Evolutionary conservation across 2,329 filamentous ascomycete species (phyloP).

Genomic region (Aspergillus oerlinghausenensis): DNA sequence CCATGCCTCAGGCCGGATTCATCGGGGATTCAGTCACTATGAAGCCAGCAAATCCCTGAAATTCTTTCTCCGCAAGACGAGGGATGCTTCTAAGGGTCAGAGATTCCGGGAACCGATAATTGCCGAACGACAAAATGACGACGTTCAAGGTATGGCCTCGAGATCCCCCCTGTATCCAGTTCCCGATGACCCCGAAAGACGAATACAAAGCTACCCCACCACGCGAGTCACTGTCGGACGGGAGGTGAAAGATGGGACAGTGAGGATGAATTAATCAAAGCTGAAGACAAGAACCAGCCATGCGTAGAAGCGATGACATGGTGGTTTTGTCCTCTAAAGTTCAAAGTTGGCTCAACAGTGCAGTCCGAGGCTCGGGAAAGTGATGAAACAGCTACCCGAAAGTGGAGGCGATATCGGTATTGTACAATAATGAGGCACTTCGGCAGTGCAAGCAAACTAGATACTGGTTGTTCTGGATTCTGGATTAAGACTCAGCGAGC

Average conservation of each 20-base stretch:
- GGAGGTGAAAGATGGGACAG: background rate
- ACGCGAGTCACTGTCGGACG: background rate
- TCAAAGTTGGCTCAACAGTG: background rate
- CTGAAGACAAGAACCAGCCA: background rate
- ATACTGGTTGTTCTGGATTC: background rate
- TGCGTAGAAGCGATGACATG: background rate
- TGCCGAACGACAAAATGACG: background rate
- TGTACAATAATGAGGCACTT: background rate
- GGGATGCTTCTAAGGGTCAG: background rate
- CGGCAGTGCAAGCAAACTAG: background rate
- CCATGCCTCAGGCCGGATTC: constrained; percentile 21
- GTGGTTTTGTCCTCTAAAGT: background rate
- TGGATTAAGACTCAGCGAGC: background rate
- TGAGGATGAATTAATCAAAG: background rate
- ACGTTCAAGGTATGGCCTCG: background rate
- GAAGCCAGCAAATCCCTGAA: background rate
- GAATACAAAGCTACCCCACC: background rate
- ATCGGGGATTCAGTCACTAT: constrained; percentile 1
- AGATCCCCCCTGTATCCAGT: background rate
- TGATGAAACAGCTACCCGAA: background rate
- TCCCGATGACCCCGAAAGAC: background rate
- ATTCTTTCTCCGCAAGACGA: background rate
- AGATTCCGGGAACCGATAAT: background rate
- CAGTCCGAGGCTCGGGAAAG: background rate
- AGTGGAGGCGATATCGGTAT: background rate